Evolutionary conservation across 2,329 filamentous ascomycete species (phyloP).

Genomic region (Xylariaceae sp.): DNA sequence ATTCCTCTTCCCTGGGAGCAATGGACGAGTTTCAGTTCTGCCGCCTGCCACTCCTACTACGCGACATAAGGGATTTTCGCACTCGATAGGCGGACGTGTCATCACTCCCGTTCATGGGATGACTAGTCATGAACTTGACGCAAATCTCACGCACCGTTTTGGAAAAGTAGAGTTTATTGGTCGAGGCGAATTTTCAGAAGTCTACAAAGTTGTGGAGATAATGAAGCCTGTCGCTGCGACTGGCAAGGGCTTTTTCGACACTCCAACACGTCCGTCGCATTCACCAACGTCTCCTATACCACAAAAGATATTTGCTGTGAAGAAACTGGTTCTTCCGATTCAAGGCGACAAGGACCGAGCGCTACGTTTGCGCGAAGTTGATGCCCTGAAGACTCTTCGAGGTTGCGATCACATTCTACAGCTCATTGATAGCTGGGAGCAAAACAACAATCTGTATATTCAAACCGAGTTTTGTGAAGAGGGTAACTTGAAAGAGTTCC

Average conservation of each 20-base stretch:
- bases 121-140: slow-evolving; percentile 76
- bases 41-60: slow-evolving; percentile 85
- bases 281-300: slow-evolving; percentile 61
- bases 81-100: slow-evolving; percentile 65
- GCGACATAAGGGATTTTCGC: slow-evolving; percentile 61
- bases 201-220: slow-evolving; percentile 75
- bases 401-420: slow-evolving; percentile 86
- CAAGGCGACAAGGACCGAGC: slow-evolving; percentile 81
- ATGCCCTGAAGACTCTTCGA: slow-evolving; percentile 76
- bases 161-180: slow-evolving; percentile 81
- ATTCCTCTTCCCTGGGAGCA: slow-evolving; percentile 47
- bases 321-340: slow-evolving; percentile 86
- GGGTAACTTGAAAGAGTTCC: slow-evolving; percentile 85
- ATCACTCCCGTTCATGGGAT: slow-evolving; percentile 75
- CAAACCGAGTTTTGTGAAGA: slow-evolving; percentile 98
- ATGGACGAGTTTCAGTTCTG: slow-evolving; percentile 49
- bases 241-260: slow-evolving; percentile 51
- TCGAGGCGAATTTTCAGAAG: slow-evolving; percentile 90
- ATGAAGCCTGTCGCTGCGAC: slow-evolving; percentile 49
- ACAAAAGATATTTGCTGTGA: slow-evolving; percentile 82
- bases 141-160: slow-evolving; percentile 76
- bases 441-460: slow-evolving; percentile 86
- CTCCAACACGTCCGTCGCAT: slow-evolving; percentile 53
- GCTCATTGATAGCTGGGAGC: slow-evolving; percentile 87
- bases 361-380: slow-evolving; percentile 82